Evolutionary conservation across 2,329 filamentous ascomycete species (phyloP).

Genomic region (Arthrobotrys iridis): DNA sequence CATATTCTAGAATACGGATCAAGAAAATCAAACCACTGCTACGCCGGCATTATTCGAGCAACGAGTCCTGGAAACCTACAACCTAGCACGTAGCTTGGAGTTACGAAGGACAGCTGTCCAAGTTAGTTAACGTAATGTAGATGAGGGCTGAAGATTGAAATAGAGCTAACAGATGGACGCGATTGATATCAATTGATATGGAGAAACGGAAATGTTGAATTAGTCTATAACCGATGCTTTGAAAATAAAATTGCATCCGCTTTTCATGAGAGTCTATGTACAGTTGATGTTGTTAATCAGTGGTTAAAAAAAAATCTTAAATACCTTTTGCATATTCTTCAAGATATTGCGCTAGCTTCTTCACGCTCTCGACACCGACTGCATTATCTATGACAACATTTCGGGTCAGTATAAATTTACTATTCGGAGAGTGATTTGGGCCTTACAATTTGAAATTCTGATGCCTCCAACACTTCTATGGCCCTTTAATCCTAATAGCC

Average conservation of each 20-base stretch:
- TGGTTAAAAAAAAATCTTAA: constrained; percentile 30
- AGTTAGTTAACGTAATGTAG: constrained; percentile 21
- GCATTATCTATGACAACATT: constrained; percentile 28
- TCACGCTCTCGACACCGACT: constrained; percentile 72
- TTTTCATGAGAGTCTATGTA: constrained; percentile 17
- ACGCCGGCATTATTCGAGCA: neutral
- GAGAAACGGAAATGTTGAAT: constrained; percentile 7
- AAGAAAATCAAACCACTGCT: neutral
- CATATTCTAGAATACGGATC: neutral
- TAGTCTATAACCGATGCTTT: constrained; percentile 11
- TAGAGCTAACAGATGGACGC: neutral
- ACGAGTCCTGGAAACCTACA: constrained; percentile 3
- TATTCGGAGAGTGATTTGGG: constrained; percentile 59
- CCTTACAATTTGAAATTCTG: constrained; percentile 88
- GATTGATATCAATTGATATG: neutral
- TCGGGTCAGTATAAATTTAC: neutral
- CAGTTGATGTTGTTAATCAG: constrained; percentile 11
- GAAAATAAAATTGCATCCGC: neutral
- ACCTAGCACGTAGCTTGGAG: constrained; percentile 11
- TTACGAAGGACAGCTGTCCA: constrained; percentile 16
- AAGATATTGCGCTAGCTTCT: constrained; percentile 75
- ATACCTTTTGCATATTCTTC: constrained; percentile 64
- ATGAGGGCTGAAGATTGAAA: neutral
- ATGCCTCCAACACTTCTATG: constrained; percentile 89
- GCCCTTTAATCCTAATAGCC: constrained; percentile 84